phyloP scores from a whole-genome alignment of 2,329 filamentous ascomycete genomes.

The Fusarium drepaniforme region DNA sequence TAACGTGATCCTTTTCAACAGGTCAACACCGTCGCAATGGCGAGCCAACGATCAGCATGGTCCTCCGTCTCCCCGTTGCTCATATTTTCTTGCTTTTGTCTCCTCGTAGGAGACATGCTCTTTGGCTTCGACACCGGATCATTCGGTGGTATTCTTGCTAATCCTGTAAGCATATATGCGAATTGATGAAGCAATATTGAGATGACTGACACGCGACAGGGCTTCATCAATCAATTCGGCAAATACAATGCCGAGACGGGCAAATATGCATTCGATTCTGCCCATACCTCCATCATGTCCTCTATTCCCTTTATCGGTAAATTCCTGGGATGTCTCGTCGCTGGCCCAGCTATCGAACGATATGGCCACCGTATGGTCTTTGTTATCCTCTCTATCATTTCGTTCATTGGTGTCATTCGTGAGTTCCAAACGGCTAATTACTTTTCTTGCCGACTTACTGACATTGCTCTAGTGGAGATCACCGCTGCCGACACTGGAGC shows the following conservation, averaged over 20 bases:
- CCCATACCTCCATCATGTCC: neutral
- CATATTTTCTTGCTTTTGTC: slow-evolving; percentile 18
- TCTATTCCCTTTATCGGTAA: slow-evolving; percentile 15
- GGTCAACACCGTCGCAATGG: slow-evolving; percentile 5
- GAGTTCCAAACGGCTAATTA: neutral
- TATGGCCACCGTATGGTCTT: slow-evolving; percentile 14
- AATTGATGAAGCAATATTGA: neutral
- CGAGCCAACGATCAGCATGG: neutral
- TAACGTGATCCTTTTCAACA: no score
- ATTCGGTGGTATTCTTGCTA: slow-evolving; percentile 11
- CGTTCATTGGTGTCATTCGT: slow-evolving; percentile 12
- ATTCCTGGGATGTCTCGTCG: slow-evolving; percentile 13
- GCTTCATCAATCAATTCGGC: neutral
- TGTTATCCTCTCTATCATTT: slow-evolving; percentile 6
- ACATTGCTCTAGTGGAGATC: neutral
- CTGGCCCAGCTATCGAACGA: slow-evolving; percentile 13
- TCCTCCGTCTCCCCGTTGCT: slow-evolving; percentile 16
- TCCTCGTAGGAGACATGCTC: slow-evolving; percentile 16
- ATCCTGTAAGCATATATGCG: neutral
- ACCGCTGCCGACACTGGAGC: neutral
- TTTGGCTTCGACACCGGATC: slow-evolving; percentile 14
- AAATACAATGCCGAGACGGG: neutral
- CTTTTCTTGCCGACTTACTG: neutral
- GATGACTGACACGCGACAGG: neutral
- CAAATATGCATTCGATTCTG: neutral